These are phyloP conservation scores for Kodamaea sagamina DNA, from an alignment of 805 yeast genomes.

Conservation along the genomic window DNA sequence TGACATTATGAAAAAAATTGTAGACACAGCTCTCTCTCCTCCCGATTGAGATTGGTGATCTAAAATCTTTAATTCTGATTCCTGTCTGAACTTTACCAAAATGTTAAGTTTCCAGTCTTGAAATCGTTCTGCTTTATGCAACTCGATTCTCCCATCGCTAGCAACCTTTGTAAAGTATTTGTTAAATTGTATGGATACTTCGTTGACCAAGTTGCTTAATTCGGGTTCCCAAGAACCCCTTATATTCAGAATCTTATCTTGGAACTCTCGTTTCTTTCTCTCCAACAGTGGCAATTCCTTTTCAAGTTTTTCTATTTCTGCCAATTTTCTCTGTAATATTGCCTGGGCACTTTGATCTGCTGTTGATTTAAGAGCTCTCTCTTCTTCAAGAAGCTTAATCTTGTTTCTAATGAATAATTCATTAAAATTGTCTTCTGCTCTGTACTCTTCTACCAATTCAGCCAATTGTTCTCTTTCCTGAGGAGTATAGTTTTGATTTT, in stretches of 20 bases:
- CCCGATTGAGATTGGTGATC: conserved; percentile 94
- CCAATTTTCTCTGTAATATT: conserved; percentile 40
- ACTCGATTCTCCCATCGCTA: conserved; percentile 81
- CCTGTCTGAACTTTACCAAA: conserved; percentile 81
- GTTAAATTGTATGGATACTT: conserved; percentile 66
- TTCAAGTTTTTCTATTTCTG: conserved; percentile 35
- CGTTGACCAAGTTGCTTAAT: conserved; percentile 51
- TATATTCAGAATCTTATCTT: conserved; percentile 40
- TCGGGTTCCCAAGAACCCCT: conserved; percentile 61
- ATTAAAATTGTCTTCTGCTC: conserved; percentile 37
- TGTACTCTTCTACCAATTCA: conserved; percentile 40
- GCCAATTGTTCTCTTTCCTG: conserved; percentile 43
- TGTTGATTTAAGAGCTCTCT: conserved; percentile 37
- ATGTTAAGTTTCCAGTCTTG: conserved; percentile 84
- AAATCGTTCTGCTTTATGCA: conserved; percentile 52
- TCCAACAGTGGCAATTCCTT: conserved; percentile 39
- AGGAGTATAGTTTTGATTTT: conserved; percentile 37
- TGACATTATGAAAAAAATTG: conserved; percentile 86
- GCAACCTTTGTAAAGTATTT: conserved; percentile 72
- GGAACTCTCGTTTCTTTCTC: conserved; percentile 27
- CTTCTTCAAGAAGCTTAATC: conserved; percentile 50
- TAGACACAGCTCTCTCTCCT: conserved; percentile 95
- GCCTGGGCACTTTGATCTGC: conserved; percentile 42
- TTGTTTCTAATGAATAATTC: conserved; percentile 38
- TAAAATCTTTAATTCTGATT: conserved; percentile 64